Conservation (phyloP, 306 rosid genomes). For the Cucurbita ficifolia region DNA sequence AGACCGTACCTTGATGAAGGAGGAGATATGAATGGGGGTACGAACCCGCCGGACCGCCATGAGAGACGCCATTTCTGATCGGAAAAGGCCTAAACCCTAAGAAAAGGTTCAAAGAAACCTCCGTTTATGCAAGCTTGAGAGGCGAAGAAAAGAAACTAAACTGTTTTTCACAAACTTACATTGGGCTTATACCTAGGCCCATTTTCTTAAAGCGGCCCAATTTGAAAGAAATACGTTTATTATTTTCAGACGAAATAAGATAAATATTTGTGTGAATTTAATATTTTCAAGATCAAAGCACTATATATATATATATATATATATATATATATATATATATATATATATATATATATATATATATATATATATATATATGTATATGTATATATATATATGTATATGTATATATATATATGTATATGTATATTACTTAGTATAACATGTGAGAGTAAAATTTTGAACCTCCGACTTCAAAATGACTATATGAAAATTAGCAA, state of each 20-base stretch:
- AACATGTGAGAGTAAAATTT: no score
- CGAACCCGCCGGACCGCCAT: slow-evolving; percentile 25
- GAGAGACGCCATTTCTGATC: slow-evolving; percentile 24
- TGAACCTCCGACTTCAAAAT: no score
- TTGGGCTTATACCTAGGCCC: not conserved
- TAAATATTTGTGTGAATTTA: not conserved
- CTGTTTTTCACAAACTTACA: not conserved
- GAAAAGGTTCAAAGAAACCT: not conserved
- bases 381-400: no score
- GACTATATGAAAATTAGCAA: no score
- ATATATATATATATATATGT: no score
- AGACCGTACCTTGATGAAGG: slow-evolving; percentile 28
- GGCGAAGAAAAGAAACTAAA: not conserved
- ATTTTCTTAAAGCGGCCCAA: not conserved
- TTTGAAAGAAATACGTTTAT: not conserved
- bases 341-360: no score
- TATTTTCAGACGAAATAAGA: no score
- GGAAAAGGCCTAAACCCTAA: slow-evolving; percentile 15
- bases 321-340: no score
- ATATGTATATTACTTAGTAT: no score
- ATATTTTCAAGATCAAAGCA: no score
- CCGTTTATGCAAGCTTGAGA: not conserved
- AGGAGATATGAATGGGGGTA: slow-evolving; percentile 4
- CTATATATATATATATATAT: no score
- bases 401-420: no score